Conservation (phyloP, 2,329 filamentous ascomycete genomes). For the Daldinia sp. region DNA sequence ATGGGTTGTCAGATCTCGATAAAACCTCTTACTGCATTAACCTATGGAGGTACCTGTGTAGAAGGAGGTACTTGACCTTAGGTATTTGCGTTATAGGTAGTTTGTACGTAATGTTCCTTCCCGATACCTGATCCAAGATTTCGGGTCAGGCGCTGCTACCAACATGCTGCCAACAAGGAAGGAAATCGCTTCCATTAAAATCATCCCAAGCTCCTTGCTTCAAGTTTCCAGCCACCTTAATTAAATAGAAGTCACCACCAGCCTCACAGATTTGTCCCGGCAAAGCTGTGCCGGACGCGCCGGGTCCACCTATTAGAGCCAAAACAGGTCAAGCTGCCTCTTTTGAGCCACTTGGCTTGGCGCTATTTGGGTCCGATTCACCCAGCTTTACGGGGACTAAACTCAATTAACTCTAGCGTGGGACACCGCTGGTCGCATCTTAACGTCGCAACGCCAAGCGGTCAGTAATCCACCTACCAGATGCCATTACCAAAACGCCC, state of each 20-base stretch:
- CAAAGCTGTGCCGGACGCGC: neutral
- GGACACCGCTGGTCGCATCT: conserved; percentile 5
- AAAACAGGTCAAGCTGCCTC: neutral
- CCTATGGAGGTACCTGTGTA: too few relatives aligned
- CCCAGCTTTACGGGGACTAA: too few relatives aligned
- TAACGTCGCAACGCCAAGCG: conserved; percentile 8
- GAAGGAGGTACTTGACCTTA: too few relatives aligned
- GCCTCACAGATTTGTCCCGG: conserved; percentile 22
- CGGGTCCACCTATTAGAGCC: neutral
- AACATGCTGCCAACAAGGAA: too few relatives aligned
- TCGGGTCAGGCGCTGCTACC: conserved; percentile 8
- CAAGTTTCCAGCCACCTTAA: conserved; percentile 25
- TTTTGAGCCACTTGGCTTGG: conserved; percentile 23
- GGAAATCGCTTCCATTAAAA: neutral
- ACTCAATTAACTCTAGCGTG: conserved; percentile 2
- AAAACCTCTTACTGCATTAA: neutral
- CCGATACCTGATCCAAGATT: conserved; percentile 21
- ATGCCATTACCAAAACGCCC: neutral
- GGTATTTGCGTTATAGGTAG: too few relatives aligned
- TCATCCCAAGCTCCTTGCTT: neutral
- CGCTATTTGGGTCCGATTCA: conserved; percentile 20
- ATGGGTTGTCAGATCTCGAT: neutral
- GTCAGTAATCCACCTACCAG: conserved; percentile 9
- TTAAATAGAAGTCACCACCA: conserved; percentile 10
- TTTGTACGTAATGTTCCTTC: conserved; percentile 19